A percentile compares a stretch with the other conserved stretches of the same genome.
These are phyloP conservation scores for Rauvolfia tetraphylla DNA, from an alignment of 257 asterid genomes.

Conservation along the genomic window DNA sequence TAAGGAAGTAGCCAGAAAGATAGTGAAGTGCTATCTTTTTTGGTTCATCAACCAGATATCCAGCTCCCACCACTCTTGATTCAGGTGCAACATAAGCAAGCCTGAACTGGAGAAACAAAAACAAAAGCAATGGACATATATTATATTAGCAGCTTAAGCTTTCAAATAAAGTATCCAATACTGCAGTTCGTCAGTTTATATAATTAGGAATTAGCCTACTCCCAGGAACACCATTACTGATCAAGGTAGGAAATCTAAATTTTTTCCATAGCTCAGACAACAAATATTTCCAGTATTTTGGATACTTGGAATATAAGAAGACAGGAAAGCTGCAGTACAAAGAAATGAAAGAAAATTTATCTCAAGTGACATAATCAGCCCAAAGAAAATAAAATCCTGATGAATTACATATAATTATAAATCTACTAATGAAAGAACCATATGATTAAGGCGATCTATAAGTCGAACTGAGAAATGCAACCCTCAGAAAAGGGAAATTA, in stretches of 20 bases:
- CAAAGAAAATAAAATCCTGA: neutral
- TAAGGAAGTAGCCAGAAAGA: constrained; percentile 48
- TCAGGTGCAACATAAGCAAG: constrained; percentile 87
- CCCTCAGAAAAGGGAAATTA: neutral
- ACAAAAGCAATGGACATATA: neutral
- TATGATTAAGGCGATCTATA: neutral
- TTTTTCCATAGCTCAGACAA: neutral
- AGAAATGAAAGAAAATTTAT: neutral
- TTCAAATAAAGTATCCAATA: neutral
- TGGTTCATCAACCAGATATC: constrained; percentile 75
- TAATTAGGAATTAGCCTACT: neutral
- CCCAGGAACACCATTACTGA: neutral
- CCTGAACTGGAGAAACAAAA: constrained; percentile 70
- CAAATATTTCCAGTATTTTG: neutral
- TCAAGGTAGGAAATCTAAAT: neutral
- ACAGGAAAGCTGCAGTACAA: neutral
- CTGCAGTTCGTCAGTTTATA: neutral
- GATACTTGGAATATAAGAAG: neutral
- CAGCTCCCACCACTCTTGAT: constrained; percentile 79
- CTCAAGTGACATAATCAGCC: neutral
- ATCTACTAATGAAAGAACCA: neutral
- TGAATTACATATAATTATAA: neutral
- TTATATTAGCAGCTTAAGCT: neutral
- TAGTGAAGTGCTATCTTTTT: constrained; percentile 67
- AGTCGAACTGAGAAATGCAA: neutral